Evolutionary conservation across 2,329 filamentous ascomycete species (phyloP).

Genomic region (Lachnellula occidentalis): DNA sequence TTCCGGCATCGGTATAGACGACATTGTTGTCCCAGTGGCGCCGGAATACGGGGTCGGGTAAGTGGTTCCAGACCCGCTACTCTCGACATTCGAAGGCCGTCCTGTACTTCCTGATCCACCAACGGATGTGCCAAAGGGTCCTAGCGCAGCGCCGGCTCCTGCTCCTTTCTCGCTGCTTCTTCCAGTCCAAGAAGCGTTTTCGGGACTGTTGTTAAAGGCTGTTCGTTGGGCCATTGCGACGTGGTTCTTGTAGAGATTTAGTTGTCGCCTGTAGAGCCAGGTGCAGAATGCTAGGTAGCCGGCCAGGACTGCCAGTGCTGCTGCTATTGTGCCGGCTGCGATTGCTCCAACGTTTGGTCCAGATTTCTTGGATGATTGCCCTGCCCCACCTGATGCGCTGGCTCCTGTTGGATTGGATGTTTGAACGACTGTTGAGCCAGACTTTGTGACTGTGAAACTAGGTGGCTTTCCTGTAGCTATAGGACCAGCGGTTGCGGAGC

Average conservation of each 20-base stretch:
- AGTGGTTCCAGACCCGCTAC: slow-evolving; percentile 1
- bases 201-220: slow-evolving; percentile 38
- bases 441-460: slow-evolving; percentile 60
- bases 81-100: slow-evolving; percentile 7
- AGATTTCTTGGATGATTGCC: slow-evolving; percentile 29
- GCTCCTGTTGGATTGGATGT: slow-evolving; percentile 32
- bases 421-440: slow-evolving; percentile 38
- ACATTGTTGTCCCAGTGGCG: background rate
- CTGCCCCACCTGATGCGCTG: slow-evolving; percentile 1
- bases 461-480: slow-evolving; percentile 64
- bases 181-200: slow-evolving; percentile 25
- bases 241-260: slow-evolving; percentile 64
- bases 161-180: slow-evolving; percentile 24
- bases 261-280: slow-evolving; percentile 68
- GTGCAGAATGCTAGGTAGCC: slow-evolving; percentile 65
- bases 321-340: slow-evolving; percentile 53
- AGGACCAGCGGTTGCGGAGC: slow-evolving; percentile 59
- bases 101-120: slow-evolving; percentile 13
- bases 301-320: slow-evolving; percentile 55
- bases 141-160: slow-evolving; percentile 11
- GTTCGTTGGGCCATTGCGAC: slow-evolving; percentile 59
- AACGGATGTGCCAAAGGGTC: slow-evolving; percentile 26
- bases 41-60: background rate
- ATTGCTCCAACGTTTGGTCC: slow-evolving; percentile 38
- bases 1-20: background rate